Percentiles rank a stretch among this genome's conserved stretches.
phyloP scores from a whole-genome alignment of 371 early-diverging fungal genomes.

The Cokeromyces recurvatus region DNA sequence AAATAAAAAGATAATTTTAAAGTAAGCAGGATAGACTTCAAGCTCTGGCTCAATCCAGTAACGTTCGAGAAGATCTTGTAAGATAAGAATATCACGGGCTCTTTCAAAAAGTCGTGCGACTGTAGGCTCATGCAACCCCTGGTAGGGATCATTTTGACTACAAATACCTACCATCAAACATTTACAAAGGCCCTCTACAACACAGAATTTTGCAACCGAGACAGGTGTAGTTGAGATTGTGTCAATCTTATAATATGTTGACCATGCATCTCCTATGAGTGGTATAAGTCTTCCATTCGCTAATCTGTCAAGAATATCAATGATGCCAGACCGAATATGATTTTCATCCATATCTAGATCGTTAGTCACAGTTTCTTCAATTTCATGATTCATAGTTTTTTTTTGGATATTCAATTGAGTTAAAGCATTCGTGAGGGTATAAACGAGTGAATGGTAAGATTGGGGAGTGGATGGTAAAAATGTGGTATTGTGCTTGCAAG shows the following conservation, averaged over 20 bases:
- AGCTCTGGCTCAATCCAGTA: slow-evolving; percentile 32
- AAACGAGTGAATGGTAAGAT: slow-evolving; percentile 38
- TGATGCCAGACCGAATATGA: slow-evolving; percentile 12
- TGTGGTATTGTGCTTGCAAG: slow-evolving; percentile 18
- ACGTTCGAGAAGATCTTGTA: slow-evolving; percentile 26
- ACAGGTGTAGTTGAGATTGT: not conserved
- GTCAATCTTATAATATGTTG: slow-evolving; percentile 4
- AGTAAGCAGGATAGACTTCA: slow-evolving; percentile 16
- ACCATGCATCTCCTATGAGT: slow-evolving; percentile 21
- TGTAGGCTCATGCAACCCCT: not conserved
- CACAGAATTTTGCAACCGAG: slow-evolving; percentile 21
- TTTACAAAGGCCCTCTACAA: slow-evolving; percentile 31
- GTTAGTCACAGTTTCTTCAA: not conserved
- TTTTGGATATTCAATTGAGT: slow-evolving; percentile 3
- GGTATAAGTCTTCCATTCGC: slow-evolving; percentile 27
- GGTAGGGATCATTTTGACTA: slow-evolving; percentile 6
- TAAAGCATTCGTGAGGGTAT: slow-evolving; percentile 37
- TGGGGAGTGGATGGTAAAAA: slow-evolving; percentile 37
- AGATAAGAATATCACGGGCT: slow-evolving; percentile 13
- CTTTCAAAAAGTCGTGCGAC: slow-evolving; percentile 1
- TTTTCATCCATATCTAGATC: slow-evolving; percentile 7
- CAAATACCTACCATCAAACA: slow-evolving; percentile 19
- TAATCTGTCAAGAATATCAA: slow-evolving; percentile 26
- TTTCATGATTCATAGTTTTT: not conserved
- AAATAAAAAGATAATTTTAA: slow-evolving; percentile 22